phyloP scores from a whole-genome alignment of 1,284 basidiomycete species.

The Ceratobasidium papillatum region DNA sequence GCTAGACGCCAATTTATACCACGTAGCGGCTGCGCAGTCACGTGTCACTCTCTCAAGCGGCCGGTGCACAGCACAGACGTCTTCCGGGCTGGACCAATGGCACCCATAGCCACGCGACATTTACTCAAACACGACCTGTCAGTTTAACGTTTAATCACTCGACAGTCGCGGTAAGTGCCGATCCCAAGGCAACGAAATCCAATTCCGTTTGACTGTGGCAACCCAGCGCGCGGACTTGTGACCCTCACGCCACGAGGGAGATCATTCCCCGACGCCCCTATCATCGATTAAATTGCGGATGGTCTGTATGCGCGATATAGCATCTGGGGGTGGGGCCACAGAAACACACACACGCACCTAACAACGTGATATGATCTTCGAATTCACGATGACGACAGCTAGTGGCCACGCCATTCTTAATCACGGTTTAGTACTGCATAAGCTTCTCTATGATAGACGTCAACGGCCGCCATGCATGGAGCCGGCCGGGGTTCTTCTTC shows the following conservation, averaged over 20 bases:
- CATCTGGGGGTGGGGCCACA: background rate
- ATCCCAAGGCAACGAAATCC: background rate
- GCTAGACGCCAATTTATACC: background rate
- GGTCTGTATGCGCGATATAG: background rate
- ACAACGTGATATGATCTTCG: constrained; percentile 5
- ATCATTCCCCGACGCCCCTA: constrained; percentile 8
- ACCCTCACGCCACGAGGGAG: constrained; percentile 2
- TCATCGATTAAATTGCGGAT: constrained; percentile 7
- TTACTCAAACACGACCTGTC: background rate
- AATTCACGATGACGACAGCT: constrained; percentile 12
- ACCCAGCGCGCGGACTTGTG: background rate
- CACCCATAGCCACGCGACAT: constrained; percentile 2
- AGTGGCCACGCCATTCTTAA: background rate
- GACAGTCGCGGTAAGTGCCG: constrained; percentile 9
- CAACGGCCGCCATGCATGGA: background rate
- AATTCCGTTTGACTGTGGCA: constrained; percentile 1
- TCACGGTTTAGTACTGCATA: background rate
- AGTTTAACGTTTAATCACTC: constrained; percentile 1
- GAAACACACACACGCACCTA: background rate
- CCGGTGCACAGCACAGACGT: background rate
- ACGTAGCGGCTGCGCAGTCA: constrained; percentile 1
- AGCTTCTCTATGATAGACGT: constrained; percentile 6
- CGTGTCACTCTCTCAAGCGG: background rate
- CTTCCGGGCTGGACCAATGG: background rate
- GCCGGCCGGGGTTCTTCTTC: constrained; percentile 12